These are phyloP conservation scores for Beauveria pseudobassiana DNA, from an alignment of 2,329 filamentous ascomycete species.

Conservation along the genomic window DNA sequence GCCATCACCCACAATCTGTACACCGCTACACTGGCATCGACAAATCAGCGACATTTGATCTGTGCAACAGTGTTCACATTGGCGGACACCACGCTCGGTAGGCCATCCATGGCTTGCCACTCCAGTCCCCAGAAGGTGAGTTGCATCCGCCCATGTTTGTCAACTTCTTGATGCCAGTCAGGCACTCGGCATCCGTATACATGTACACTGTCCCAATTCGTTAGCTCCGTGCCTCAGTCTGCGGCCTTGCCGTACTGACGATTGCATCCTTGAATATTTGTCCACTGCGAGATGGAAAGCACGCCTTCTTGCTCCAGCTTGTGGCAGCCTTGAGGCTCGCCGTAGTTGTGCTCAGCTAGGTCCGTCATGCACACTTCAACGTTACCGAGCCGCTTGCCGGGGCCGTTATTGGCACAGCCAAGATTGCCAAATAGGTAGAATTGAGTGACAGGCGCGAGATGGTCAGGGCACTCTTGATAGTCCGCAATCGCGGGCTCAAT, in stretches of 20 bases:
- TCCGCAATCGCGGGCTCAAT: neutral
- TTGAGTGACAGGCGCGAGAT: slow-evolving; percentile 2
- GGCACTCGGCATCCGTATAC: slow-evolving; percentile 4
- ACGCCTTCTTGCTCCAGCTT: neutral
- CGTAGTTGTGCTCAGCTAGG: slow-evolving; percentile 2
- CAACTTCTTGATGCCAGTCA: neutral
- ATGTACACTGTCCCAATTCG: neutral
- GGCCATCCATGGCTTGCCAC: slow-evolving; percentile 1
- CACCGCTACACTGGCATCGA: neutral
- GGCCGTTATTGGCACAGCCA: neutral
- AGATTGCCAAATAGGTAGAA: slow-evolving; percentile 1
- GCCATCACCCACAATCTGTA: neutral
- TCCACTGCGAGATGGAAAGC: slow-evolving; percentile 6
- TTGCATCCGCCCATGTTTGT: neutral
- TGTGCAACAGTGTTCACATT: neutral
- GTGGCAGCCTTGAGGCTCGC: slow-evolving; percentile 8
- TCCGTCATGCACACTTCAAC: neutral
- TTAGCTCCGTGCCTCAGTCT: neutral
- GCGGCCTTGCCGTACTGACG: neutral
- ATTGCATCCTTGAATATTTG: slow-evolving; percentile 3
- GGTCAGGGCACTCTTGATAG: neutral
- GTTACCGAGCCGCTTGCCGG: neutral
- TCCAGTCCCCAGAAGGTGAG: neutral
- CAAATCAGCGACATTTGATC: neutral
- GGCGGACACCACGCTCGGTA: slow-evolving; percentile 6